phyloP scores from a whole-genome alignment of 441 rosid genomes.

The Populus hybrid region DNA sequence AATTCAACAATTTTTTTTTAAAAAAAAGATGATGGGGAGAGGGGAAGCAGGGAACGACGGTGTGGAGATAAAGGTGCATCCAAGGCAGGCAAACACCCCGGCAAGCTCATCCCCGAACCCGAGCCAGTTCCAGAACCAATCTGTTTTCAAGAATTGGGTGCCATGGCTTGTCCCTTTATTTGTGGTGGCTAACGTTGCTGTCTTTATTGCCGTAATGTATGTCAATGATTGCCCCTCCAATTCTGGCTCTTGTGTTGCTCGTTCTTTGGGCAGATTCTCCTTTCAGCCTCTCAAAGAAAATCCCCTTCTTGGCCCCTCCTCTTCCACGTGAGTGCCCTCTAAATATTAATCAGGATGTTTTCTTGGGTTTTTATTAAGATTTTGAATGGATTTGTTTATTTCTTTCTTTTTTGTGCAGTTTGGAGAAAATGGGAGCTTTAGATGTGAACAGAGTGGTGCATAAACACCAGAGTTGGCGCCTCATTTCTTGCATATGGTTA shows the following conservation, averaged over 20 bases:
- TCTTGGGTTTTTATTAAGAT: conserved; percentile 1
- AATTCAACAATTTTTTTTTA: not conserved
- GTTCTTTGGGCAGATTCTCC: conserved; percentile 72
- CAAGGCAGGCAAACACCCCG: not conserved
- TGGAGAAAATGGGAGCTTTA: conserved; percentile 81
- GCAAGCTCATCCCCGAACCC: conserved; percentile 3
- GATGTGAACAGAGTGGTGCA: conserved; percentile 49
- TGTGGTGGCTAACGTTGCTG: conserved; percentile 49
- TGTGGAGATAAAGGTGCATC: conserved; percentile 17
- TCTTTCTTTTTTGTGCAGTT: conserved; percentile 35
- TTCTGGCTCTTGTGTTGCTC: conserved; percentile 42
- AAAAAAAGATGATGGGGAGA: not conserved
- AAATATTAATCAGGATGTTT: not conserved
- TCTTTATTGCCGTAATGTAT: conserved; percentile 60
- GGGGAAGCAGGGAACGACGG: not conserved
- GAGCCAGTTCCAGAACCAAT: conserved; percentile 31
- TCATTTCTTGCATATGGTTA: conserved; percentile 83
- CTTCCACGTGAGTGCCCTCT: conserved; percentile 55
- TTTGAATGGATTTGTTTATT: not conserved
- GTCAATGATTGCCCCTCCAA: conserved; percentile 73
- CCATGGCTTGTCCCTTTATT: conserved; percentile 78
- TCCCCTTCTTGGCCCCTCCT: conserved; percentile 92
- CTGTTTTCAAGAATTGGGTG: conserved; percentile 53
- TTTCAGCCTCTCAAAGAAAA: conserved; percentile 81
- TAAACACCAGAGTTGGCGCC: conserved; percentile 66